Conservation (phyloP, 305 asterid genomes). For the Fraxinus dipetala region DNA sequence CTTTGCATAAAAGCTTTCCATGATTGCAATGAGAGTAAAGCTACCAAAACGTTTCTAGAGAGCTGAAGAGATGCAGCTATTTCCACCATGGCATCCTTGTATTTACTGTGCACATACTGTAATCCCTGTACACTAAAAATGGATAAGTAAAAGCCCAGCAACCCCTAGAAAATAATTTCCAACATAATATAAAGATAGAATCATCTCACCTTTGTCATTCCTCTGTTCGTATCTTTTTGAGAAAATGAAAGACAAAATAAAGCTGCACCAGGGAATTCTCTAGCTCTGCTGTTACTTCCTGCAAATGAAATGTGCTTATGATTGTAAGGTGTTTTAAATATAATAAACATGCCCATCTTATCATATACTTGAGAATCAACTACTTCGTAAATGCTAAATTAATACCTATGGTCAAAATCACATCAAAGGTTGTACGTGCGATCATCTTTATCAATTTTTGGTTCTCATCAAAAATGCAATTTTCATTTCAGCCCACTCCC, state of each 20-base stretch:
- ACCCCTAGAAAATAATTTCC: conserved; percentile 10
- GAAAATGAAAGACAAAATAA: conserved; percentile 58
- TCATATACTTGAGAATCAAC: conserved; percentile 14
- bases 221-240: conserved; percentile 46
- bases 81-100: conserved; percentile 64
- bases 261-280: conserved; percentile 90
- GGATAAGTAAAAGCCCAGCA: conserved; percentile 24
- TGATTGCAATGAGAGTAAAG: conserved; percentile 81
- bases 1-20: conserved; percentile 94
- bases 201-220: conserved; percentile 58
- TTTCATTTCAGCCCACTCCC: conserved; percentile 11
- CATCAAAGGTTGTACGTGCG: background rate
- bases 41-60: conserved; percentile 76
- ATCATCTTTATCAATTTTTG: conserved; percentile 10
- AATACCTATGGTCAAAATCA: conserved; percentile 1
- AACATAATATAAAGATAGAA: conserved; percentile 8
- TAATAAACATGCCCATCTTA: conserved; percentile 16
- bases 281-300: conserved; percentile 52
- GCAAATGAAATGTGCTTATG: conserved; percentile 35
- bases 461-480: conserved; percentile 8
- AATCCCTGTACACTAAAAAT: conserved; percentile 39
- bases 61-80: conserved; percentile 77
- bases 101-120: conserved; percentile 57
- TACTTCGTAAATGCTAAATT: background rate
- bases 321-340: conserved; percentile 17